Evolutionary conservation across 2,329 filamentous ascomycete species (phyloP).

Genomic region (Zopfia rhizophila): DNA sequence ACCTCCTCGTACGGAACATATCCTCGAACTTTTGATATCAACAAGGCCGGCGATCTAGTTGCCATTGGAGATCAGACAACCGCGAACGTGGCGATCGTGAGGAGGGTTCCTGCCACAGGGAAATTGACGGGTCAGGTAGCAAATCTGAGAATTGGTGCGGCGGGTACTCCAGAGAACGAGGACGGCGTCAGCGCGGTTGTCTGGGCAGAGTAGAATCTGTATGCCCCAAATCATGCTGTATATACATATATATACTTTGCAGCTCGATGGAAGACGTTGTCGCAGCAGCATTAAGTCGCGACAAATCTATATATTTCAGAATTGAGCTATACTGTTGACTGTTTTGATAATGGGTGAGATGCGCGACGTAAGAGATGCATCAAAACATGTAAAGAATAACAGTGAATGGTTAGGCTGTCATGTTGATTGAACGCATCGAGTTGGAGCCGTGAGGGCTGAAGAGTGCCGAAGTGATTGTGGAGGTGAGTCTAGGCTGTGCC

Average conservation of each 20-base stretch:
- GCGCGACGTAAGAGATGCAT: background rate
- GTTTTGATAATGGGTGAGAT: background rate
- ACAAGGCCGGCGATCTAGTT: conserved; percentile 42
- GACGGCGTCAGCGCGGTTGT: conserved; percentile 48
- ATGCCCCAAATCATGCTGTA: too few relatives aligned
- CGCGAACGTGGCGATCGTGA: conserved; percentile 44
- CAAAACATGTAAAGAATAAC: too few relatives aligned
- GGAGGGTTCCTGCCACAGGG: conserved; percentile 38
- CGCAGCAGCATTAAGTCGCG: too few relatives aligned
- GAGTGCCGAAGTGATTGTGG: too few relatives aligned
- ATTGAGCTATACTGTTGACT: too few relatives aligned
- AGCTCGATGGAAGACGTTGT: too few relatives aligned
- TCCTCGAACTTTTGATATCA: conserved; percentile 49
- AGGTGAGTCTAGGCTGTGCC: too few relatives aligned
- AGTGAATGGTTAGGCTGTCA: too few relatives aligned
- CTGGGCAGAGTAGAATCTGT: conserved; percentile 41
- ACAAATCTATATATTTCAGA: too few relatives aligned
- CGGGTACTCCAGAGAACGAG: conserved; percentile 41
- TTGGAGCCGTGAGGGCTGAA: too few relatives aligned
- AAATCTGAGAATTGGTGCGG: conserved; percentile 36
- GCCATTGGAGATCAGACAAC: conserved; percentile 47
- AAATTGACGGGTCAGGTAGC: conserved; percentile 37
- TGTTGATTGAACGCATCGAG: too few relatives aligned
- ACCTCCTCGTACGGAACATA: conserved; percentile 46
- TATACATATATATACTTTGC: too few relatives aligned